Evolutionary conservation across 768 basidiomycete genomes (phyloP).

Genomic region (Lactarius vividus): DNA sequence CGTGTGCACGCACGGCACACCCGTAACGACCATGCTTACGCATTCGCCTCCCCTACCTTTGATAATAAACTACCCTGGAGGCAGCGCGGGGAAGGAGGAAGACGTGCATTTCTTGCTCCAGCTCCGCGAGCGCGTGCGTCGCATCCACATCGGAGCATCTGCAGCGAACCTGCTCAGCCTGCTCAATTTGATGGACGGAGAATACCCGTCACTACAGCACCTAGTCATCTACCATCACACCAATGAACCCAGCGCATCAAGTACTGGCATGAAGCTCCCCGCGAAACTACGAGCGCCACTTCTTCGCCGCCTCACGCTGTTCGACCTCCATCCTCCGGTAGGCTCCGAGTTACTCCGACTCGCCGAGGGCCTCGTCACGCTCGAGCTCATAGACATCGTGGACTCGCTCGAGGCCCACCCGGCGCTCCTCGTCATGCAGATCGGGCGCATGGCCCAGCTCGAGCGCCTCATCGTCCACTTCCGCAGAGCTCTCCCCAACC

Average conservation of each 20-base stretch:
- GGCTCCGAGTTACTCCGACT: background rate
- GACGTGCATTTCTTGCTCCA: background rate
- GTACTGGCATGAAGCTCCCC: background rate
- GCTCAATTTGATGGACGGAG: background rate
- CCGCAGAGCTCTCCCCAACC: background rate
- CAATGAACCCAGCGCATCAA: too few relatives aligned
- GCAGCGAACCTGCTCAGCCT: background rate
- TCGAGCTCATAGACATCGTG: background rate
- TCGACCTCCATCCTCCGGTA: background rate
- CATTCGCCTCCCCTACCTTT: conserved; percentile 6
- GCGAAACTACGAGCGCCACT: background rate
- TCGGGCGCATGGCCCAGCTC: conserved; percentile 5
- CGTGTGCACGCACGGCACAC: conserved; percentile 2
- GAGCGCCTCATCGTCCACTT: conserved; percentile 5
- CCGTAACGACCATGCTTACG: background rate
- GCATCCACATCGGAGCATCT: background rate
- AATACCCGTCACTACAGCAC: background rate
- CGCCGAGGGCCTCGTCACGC: background rate
- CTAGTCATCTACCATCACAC: background rate
- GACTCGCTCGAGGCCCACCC: background rate
- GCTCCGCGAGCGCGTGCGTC: conserved; percentile 4
- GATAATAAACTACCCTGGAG: background rate
- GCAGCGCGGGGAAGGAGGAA: background rate
- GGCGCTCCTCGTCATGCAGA: background rate
- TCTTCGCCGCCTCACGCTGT: background rate